A percentile compares a stretch with the other conserved stretches of the same genome.
phyloP scores from a whole-genome alignment of 352 stramenopile species.

The Phytophthora fragariaefolia region DNA sequence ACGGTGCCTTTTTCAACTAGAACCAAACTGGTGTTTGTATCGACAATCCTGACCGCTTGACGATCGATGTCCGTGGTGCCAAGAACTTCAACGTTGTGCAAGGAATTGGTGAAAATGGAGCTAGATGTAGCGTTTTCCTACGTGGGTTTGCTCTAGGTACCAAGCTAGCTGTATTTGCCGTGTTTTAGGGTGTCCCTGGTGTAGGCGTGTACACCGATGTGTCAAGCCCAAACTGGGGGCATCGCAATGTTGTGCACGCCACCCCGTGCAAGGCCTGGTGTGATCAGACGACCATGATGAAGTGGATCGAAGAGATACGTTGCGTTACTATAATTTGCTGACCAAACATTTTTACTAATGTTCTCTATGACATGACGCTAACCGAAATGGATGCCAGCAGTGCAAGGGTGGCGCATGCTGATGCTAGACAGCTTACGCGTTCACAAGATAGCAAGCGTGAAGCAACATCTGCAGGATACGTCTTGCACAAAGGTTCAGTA shows the following conservation, averaged over 20 bases:
- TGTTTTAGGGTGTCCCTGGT: conserved; percentile 3
- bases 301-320: conserved; percentile 12
- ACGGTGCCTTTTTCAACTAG: conserved; percentile 2
- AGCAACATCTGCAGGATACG: conserved; percentile 7
- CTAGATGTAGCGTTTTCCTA: conserved; percentile 11
- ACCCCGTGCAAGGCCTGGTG: conserved; percentile 4
- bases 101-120: conserved; percentile 6
- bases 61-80: not conserved
- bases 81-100: conserved; percentile 9
- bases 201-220: not conserved
- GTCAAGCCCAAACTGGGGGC: not conserved
- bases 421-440: conserved; percentile 1
- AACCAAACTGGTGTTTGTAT: conserved; percentile 13
- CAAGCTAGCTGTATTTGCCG: not conserved
- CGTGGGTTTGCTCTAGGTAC: conserved; percentile 1
- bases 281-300: conserved; percentile 5
- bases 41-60: conserved; percentile 8
- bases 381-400: conserved; percentile 8
- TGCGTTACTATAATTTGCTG: not conserved
- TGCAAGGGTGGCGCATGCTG: not conserved
- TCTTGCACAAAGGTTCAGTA: conserved; percentile 15
- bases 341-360: not conserved
- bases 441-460: conserved; percentile 4
- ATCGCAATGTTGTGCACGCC: conserved; percentile 6
- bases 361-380: not conserved